These are phyloP conservation scores for Potentilla sterilis DNA, from an alignment of 306 rosid species.

Conservation along the genomic window DNA sequence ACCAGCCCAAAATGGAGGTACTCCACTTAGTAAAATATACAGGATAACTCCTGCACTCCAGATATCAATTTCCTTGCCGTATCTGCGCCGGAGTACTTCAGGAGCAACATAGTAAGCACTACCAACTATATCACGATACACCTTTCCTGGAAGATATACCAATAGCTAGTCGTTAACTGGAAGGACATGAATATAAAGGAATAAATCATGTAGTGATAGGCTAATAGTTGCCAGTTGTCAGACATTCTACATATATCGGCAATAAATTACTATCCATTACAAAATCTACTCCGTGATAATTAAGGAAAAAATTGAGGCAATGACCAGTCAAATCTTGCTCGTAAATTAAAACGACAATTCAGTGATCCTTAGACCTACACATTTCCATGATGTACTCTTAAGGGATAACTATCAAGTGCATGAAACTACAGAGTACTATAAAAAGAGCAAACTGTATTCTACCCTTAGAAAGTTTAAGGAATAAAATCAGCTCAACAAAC, in stretches of 20 bases:
- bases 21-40: conserved; percentile 79
- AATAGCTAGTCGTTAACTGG: not conserved
- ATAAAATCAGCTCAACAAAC: not conserved
- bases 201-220: not conserved
- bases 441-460: not conserved
- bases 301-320: not conserved
- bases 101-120: conserved; percentile 95
- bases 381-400: not conserved
- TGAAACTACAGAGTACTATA: not conserved
- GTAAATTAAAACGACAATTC: not conserved
- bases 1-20: conserved; percentile 99
- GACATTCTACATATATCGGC: not conserved
- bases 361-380: not conserved
- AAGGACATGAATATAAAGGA: not conserved
- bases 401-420: not conserved
- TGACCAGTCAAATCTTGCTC: not conserved
- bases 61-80: conserved; percentile 78
- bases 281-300: not conserved
- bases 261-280: not conserved
- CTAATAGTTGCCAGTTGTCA: not conserved
- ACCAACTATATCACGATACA: conserved; percentile 72
- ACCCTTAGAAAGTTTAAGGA: not conserved
- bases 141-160: conserved; percentile 53
- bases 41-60: conserved; percentile 91
- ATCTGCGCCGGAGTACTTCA: conserved; percentile 67